Evolutionary conservation across 768 basidiomycete species (phyloP).

Genomic region (Boletus tomentosulus): DNA sequence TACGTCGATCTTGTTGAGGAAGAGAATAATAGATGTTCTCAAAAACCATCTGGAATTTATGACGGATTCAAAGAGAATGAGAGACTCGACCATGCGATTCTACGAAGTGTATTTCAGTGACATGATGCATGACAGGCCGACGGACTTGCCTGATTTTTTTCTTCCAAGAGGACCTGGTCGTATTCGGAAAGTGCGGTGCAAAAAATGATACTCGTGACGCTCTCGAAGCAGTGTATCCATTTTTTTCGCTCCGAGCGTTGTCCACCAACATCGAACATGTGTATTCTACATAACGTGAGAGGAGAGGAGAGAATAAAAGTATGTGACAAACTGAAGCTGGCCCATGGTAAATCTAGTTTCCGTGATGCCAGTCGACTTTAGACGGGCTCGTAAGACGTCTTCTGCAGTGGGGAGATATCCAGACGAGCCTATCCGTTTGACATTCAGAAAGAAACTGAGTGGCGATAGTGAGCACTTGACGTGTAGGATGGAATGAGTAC

Average conservation of each 20-base stretch:
- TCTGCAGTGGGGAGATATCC: slow-evolving; percentile 84
- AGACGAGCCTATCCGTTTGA: slow-evolving; percentile 74
- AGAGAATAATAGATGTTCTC: slow-evolving; percentile 60
- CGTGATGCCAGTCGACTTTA: slow-evolving; percentile 85
- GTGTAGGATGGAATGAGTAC: slow-evolving; percentile 25
- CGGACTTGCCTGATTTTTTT: slow-evolving; percentile 33
- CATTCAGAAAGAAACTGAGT: slow-evolving; percentile 78
- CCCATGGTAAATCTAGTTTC: slow-evolving; percentile 83
- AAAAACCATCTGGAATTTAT: slow-evolving; percentile 81
- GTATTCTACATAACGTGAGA: slow-evolving; percentile 34
- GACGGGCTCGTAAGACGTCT: slow-evolving; percentile 84
- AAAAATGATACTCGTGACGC: slow-evolving; percentile 77
- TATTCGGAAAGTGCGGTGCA: slow-evolving; percentile 75
- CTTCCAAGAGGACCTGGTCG: slow-evolving; percentile 68
- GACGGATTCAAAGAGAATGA: slow-evolving; percentile 71
- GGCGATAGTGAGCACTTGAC: background rate
- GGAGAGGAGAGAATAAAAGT: background rate
- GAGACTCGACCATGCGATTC: slow-evolving; percentile 75
- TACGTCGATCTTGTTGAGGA: slow-evolving; percentile 71
- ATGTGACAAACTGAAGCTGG: slow-evolving; percentile 46
- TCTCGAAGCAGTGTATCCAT: slow-evolving; percentile 78
- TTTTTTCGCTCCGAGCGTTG: slow-evolving; percentile 80
- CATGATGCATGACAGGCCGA: background rate
- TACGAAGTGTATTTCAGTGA: slow-evolving; percentile 16
- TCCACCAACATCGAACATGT: slow-evolving; percentile 79